A percentile compares a stretch with the other conserved stretches of the same genome.
phyloP scores from a whole-genome alignment of 345 rosid species.

The Heritiera littoralis region DNA sequence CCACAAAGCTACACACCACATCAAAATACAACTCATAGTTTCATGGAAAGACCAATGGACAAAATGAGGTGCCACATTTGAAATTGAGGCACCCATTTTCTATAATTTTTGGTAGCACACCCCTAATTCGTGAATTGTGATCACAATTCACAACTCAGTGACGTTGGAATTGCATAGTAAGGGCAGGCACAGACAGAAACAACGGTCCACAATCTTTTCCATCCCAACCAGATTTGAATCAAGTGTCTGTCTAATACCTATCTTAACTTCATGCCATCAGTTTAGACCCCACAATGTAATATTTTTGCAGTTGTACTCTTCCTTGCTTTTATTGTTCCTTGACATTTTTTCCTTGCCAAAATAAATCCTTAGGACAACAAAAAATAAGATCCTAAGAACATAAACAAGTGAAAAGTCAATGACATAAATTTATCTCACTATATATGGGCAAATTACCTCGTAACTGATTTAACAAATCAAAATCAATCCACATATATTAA shows the following conservation, averaged over 20 bases:
- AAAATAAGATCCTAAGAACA: neutral
- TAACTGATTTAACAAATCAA: too few species aligned
- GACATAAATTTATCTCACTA: too few species aligned
- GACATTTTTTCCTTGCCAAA: neutral
- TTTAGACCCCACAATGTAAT: constrained; percentile 19
- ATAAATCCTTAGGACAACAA: neutral
- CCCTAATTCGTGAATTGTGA: neutral
- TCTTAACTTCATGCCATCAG: neutral
- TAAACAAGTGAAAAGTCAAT: neutral
- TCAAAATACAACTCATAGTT: constrained; percentile 7
- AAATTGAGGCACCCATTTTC: neutral
- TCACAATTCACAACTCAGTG: constrained; percentile 7
- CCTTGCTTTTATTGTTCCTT: neutral
- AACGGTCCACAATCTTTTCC: constrained; percentile 16
- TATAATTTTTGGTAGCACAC: neutral
- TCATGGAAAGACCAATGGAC: neutral
- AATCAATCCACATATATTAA: too few species aligned
- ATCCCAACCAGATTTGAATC: constrained; percentile 13
- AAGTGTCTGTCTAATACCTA: constrained; percentile 5
- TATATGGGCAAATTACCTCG: too few species aligned
- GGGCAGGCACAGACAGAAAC: neutral
- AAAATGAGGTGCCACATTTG: constrained; percentile 9
- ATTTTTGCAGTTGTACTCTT: neutral
- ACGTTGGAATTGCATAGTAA: neutral
- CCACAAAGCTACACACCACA: neutral